Conservation (phyloP, 345 rosid genomes). For the Eucalyptus decipiens region DNA sequence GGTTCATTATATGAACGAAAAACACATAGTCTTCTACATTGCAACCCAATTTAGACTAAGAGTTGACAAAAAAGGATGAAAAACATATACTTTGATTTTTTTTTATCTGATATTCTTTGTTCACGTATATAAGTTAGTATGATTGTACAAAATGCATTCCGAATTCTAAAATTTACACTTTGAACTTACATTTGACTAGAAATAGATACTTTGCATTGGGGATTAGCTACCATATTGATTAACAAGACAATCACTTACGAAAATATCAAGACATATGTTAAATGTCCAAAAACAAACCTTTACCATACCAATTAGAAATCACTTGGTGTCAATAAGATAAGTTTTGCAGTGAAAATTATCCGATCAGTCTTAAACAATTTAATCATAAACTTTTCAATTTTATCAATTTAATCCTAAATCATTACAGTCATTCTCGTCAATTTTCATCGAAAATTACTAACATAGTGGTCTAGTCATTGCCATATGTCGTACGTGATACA, state of each 20-base stretch:
- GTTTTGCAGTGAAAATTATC: neutral
- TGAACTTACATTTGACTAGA: neutral
- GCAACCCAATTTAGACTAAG: neutral
- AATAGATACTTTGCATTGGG: neutral
- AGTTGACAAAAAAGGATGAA: neutral
- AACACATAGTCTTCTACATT: neutral
- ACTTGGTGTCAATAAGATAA: neutral
- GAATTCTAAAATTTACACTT: neutral
- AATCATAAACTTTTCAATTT: fast-evolving
- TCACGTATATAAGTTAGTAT: neutral
- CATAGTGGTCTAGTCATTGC: fast-evolving
- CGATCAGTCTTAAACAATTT: fast-evolving
- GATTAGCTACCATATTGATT: neutral
- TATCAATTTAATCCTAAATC: neutral
- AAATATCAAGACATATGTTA: neutral
- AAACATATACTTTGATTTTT: neutral
- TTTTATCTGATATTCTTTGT: neutral
- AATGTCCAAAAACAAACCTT: neutral
- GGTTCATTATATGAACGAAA: neutral
- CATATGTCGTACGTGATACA: fast-evolving
- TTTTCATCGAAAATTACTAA: fast-evolving
- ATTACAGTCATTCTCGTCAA: fast-evolving
- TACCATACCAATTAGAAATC: neutral
- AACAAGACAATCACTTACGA: neutral
- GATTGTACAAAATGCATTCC: neutral